A percentile compares a stretch with the other conserved stretches of the same genome.
Evolutionary conservation across 2,329 filamentous ascomycete genomes (phyloP).

Genomic region (Alternaria infectoria): DNA sequence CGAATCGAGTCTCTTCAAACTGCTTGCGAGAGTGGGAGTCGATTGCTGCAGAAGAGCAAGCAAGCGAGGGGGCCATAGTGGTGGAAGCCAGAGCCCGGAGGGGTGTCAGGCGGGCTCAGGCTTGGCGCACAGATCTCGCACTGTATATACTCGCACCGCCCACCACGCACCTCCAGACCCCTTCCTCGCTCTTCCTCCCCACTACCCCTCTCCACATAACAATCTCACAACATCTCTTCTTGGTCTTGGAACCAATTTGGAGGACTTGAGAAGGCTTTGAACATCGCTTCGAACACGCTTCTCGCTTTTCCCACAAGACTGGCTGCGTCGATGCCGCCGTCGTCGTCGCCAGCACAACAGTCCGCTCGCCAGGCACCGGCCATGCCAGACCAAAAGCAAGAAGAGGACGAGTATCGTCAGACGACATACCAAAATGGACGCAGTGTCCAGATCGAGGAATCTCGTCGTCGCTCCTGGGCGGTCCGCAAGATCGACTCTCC

Average conservation of each 20-base stretch:
- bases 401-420: constrained; percentile 23
- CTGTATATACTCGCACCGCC: constrained; percentile 33
- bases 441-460: constrained; percentile 31
- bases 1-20: not conserved
- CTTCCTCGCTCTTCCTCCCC: constrained; percentile 10
- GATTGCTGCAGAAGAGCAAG: not conserved
- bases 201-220: constrained; percentile 6
- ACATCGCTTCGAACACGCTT: constrained; percentile 8
- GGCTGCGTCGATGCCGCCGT: constrained; percentile 28
- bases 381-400: not conserved
- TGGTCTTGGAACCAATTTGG: constrained; percentile 2
- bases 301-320: constrained; percentile 1
- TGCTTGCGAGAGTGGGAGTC: not conserved
- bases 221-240: constrained; percentile 4
- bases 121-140: constrained; percentile 28
- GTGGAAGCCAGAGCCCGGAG: constrained; percentile 7
- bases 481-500: not conserved
- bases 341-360: constrained; percentile 12
- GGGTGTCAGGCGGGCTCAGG: constrained; percentile 14
- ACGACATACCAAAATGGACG: constrained; percentile 33
- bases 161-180: constrained; percentile 17
- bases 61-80: constrained; percentile 9
- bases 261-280: not conserved
- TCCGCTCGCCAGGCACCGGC: not conserved
- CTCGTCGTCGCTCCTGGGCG: constrained; percentile 26